These are phyloP conservation scores for Blastomyces percursus DNA, from an alignment of 2,329 filamentous ascomycete species.

Conservation along the genomic window DNA sequence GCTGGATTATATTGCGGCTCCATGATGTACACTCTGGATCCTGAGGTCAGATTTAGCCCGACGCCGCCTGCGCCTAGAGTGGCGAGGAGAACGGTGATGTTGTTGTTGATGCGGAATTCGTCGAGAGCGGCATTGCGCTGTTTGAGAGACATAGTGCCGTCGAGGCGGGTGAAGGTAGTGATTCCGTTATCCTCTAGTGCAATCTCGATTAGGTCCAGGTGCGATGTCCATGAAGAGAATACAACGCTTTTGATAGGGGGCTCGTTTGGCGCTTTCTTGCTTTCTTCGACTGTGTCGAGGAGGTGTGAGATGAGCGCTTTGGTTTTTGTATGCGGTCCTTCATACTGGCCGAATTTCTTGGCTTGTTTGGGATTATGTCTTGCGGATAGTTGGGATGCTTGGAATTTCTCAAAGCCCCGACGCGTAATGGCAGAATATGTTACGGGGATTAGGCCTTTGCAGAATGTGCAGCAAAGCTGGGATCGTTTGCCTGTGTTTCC, in stretches of 20 bases:
- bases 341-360: conserved; percentile 57
- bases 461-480: conserved; percentile 52
- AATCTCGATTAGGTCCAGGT: conserved; percentile 82
- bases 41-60: conserved; percentile 79
- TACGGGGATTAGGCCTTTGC: conserved; percentile 52
- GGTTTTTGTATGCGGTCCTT: conserved; percentile 86
- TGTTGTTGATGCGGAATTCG: conserved; percentile 60
- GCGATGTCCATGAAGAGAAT: conserved; percentile 92
- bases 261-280: conserved; percentile 44
- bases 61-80: conserved; percentile 88
- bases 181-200: conserved; percentile 51
- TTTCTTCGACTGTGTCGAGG: conserved; percentile 47
- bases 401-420: conserved; percentile 40
- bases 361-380: conserved; percentile 39
- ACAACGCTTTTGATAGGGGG: conserved; percentile 84
- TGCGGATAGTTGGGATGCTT: conserved; percentile 47
- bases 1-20: conserved; percentile 97
- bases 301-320: conserved; percentile 69
- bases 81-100: conserved; percentile 70
- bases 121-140: conserved; percentile 67
- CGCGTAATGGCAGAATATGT: conserved; percentile 59
- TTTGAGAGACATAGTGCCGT: conserved; percentile 72
- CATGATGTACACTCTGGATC: conserved; percentile 88
- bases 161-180: conserved; percentile 64
- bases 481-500: conserved; percentile 34